These are phyloP conservation scores for Pisolithus sp. DNA, from an alignment of 768 basidiomycete species.

Conservation along the genomic window DNA sequence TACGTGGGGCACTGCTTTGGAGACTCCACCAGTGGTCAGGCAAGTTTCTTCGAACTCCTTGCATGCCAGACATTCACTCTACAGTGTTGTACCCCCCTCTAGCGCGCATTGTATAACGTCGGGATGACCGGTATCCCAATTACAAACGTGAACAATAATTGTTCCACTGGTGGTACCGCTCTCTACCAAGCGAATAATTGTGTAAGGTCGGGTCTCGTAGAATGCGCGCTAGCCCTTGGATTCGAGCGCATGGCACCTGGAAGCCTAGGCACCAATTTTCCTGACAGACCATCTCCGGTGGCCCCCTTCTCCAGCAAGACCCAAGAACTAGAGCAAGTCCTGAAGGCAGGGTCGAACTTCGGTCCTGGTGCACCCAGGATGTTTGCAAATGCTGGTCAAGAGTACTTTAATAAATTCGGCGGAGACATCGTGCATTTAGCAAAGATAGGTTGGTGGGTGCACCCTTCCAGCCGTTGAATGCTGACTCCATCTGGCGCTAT, in stretches of 20 bases:
- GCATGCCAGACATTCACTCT: neutral
- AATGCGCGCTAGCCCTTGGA: conserved; percentile 77
- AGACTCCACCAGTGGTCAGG: conserved; percentile 74
- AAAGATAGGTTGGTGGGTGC: conserved; percentile 53
- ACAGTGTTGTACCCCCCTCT: neutral
- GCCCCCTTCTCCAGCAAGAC: conserved; percentile 38
- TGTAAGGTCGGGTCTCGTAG: conserved; percentile 62
- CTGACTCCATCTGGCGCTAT: neutral
- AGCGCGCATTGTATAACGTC: conserved; percentile 77
- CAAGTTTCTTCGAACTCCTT: conserved; percentile 20
- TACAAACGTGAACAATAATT: conserved; percentile 85
- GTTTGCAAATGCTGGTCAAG: conserved; percentile 67
- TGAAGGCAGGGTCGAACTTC: conserved; percentile 47
- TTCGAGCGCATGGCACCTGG: conserved; percentile 83
- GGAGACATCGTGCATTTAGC: conserved; percentile 62
- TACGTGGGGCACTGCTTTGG: conserved; percentile 77
- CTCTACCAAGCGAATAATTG: conserved; percentile 67
- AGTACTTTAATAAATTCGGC: conserved; percentile 74
- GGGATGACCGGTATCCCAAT: conserved; percentile 82
- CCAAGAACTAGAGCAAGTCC: conserved; percentile 41
- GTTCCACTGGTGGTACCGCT: conserved; percentile 76
- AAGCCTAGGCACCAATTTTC: conserved; percentile 60
- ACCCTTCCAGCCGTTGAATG: neutral
- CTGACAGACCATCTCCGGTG: conserved; percentile 45
- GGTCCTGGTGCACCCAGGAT: conserved; percentile 68